Evolutionary conservation across 164 flowering plant genomes (phyloP).

Genomic region (Chimonanthus praecox): DNA sequence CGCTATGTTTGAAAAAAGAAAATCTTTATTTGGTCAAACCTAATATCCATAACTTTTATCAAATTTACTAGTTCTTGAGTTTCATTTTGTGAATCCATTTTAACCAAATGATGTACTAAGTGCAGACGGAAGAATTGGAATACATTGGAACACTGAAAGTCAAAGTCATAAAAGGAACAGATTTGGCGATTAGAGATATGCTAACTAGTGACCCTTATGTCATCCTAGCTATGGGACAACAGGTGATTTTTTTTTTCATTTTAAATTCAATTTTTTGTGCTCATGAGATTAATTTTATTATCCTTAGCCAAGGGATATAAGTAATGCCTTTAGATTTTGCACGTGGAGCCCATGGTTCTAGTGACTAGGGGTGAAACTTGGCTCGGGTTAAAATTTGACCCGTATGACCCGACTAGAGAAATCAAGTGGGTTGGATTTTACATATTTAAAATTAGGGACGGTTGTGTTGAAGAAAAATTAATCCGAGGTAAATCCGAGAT

Average conservation of each 20-base stretch:
- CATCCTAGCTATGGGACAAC: constrained; percentile 65
- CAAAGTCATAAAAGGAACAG: constrained; percentile 72
- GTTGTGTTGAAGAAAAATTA: no score
- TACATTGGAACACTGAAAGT: constrained; percentile 86
- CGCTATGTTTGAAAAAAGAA: neutral
- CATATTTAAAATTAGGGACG: no score
- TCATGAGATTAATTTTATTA: neutral
- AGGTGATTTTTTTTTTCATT: constrained; percentile 30
- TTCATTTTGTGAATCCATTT: neutral
- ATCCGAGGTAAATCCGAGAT: no score
- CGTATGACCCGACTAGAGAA: no score
- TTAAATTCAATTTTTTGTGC: neutral
- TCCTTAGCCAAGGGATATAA: neutral
- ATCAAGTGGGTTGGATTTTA: no score
- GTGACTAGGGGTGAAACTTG: neutral
- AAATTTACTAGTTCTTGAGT: neutral
- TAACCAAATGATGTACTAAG: neutral
- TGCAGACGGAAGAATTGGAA: constrained; percentile 72
- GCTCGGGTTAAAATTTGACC: no score
- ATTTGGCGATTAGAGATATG: constrained; percentile 91
- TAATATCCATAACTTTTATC: neutral
- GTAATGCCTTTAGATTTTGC: neutral
- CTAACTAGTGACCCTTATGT: constrained; percentile 94
- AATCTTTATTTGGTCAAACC: neutral
- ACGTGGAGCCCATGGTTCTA: neutral